Base-by-base conservation (phyloP, 192 early-diverging fungal genomes). In the Backusella macrospora region DNA sequence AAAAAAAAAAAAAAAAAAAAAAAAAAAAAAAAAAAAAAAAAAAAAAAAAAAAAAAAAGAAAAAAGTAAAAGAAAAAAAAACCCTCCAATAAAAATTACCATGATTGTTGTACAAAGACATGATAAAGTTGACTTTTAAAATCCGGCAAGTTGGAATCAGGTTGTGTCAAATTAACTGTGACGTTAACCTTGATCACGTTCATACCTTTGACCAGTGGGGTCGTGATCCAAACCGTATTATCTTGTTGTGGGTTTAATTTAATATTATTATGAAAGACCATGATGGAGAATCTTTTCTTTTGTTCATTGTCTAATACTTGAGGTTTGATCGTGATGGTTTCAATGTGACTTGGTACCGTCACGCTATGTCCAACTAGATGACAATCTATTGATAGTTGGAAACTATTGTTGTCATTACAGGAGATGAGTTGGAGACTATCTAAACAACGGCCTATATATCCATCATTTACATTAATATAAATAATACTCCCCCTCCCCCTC, bases 51-150 rank as follows among this genome's bases (percentile, higher is more conserved):
- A n/a, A n/a, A n/a, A 23, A 3, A 55, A 43, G 4, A 39, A 21
- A 3, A 63, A 23, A 18, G n/a, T 68, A 14, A 67, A 21, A n/a
- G n/a, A n/a, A n/a, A n/a, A n/a, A n/a, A n/a, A n/a, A n/a, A n/a
- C n/a, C n/a, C n/a, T n/a, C n/a, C 7, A 23, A 59, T 8, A 59
- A 4, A 5, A 15, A 14, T 85, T 85, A 73, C 65, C 78, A 83
- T 72, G 77, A 65, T 71, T 83, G 70, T 10, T 73, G 77, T 14
- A 76, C 34, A 43, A 76, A 76, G 23, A 76, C 16, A 21, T 65
- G 52, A 34, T 76, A 72, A 48, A 45, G 65, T 47, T 76, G 75
- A 38, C 43, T 65, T 62, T 70, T 62, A 8, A 64, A 66, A 34
- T 76, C 70, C 9, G 62, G 69, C 6, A 49, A 43, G 43, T 18